Percentiles rank a stretch among this genome's conserved stretches.
phyloP scores from a whole-genome alignment of 352 stramenopile species.

The Phytophthora cactorum region DNA sequence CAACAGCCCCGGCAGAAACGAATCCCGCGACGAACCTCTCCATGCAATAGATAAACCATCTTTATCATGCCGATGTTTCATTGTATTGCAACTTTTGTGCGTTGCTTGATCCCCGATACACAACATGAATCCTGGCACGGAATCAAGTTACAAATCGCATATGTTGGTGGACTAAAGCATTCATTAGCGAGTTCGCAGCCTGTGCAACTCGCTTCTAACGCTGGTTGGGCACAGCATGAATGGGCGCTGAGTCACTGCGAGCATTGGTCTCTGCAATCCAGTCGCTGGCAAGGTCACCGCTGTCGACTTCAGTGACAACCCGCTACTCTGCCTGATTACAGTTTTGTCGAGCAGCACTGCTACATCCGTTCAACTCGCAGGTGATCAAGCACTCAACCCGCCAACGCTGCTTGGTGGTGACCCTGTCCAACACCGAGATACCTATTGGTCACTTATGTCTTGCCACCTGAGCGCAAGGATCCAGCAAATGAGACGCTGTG shows the following conservation, averaged over 20 bases:
- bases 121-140: background rate
- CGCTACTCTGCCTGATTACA: slow-evolving; percentile 30
- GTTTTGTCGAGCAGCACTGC: slow-evolving; percentile 29
- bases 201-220: background rate
- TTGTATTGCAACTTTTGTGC: background rate
- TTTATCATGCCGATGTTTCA: background rate
- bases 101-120: background rate
- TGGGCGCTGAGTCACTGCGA: background rate
- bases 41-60: background rate
- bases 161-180: background rate
- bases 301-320: slow-evolving; percentile 5
- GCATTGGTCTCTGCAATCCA: slow-evolving; percentile 20
- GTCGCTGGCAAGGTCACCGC: slow-evolving; percentile 12
- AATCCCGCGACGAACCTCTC: background rate
- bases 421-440: slow-evolving; percentile 3
- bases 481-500: background rate
- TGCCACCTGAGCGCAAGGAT: background rate
- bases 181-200: background rate
- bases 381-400: background rate
- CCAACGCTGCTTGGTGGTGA: slow-evolving; percentile 3
- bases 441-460: slow-evolving; percentile 4
- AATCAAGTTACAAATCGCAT: background rate
- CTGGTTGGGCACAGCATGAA: background rate
- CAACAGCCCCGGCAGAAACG: slow-evolving; percentile 6
- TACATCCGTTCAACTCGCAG: background rate